Evolutionary conservation across 2,329 filamentous ascomycete genomes (phyloP).

Genomic region (Allantophomopsis cytisporea): DNA sequence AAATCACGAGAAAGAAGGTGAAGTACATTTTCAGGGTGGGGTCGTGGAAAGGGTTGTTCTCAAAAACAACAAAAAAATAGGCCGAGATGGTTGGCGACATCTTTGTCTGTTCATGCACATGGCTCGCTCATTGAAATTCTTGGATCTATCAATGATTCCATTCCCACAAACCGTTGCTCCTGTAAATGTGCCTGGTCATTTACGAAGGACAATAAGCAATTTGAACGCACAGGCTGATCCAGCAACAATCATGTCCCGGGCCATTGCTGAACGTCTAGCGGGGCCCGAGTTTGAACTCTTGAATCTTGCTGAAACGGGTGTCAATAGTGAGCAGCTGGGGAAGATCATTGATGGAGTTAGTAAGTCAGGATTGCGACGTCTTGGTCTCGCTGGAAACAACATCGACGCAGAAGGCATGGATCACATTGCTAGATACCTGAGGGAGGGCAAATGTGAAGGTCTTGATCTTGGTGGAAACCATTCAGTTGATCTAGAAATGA

Average conservation of each 20-base stretch:
- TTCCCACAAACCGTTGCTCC: constrained; percentile 41
- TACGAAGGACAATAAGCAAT: constrained; percentile 9
- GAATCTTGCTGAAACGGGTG: constrained; percentile 66
- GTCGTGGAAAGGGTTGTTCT: constrained; percentile 77
- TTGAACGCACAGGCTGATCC: constrained; percentile 22
- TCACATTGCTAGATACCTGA: constrained; percentile 65
- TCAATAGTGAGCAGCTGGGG: constrained; percentile 58
- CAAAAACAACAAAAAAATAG: constrained; percentile 80
- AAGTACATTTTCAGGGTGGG: constrained; percentile 33
- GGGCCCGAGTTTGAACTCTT: constrained; percentile 70
- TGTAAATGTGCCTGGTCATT: constrained; percentile 5
- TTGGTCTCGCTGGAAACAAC: constrained; percentile 74
- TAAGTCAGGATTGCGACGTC: constrained; percentile 60
- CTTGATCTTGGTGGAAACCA: constrained; percentile 85
- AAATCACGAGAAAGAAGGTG: constrained; percentile 12
- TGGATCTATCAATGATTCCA: constrained; percentile 75
- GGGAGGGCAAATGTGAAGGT: constrained; percentile 67
- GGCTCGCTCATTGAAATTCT: constrained; percentile 70
- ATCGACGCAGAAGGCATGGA: constrained; percentile 61
- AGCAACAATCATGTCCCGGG: constrained; percentile 56
- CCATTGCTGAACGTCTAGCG: constrained; percentile 63
- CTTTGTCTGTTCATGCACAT: constrained; percentile 83
- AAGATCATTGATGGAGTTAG: constrained; percentile 73
- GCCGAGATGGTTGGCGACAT: constrained; percentile 80
- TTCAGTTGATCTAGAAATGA: constrained; percentile 38